These are phyloP conservation scores for Metschnikowia bowlesiae DNA, from an alignment of 805 yeast genomes.

Conservation along the genomic window DNA sequence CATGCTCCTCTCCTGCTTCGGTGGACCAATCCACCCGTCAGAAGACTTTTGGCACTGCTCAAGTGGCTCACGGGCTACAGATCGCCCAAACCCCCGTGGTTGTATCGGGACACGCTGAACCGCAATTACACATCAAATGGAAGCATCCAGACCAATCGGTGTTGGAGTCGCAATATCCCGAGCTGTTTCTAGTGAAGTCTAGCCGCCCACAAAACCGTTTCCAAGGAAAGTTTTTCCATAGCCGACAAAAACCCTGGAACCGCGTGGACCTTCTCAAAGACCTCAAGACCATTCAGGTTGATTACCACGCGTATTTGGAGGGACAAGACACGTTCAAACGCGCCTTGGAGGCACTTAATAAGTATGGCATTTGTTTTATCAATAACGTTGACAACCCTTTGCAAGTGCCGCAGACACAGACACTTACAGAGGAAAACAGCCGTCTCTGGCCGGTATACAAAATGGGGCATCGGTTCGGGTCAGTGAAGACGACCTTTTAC, in stretches of 20 bases:
- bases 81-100: constrained; percentile 35
- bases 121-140: constrained; percentile 40
- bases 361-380: constrained; percentile 54
- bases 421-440: constrained; percentile 40
- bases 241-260: constrained; percentile 39
- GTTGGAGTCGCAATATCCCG: constrained; percentile 37
- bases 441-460: constrained; percentile 35
- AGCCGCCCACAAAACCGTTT: constrained; percentile 30
- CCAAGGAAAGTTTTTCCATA: constrained; percentile 33
- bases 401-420: constrained; percentile 19
- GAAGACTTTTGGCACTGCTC: constrained; percentile 60
- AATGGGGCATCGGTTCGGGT: constrained; percentile 54
- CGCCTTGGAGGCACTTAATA: constrained; percentile 45
- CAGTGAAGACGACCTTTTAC: constrained; percentile 65
- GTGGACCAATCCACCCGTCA: constrained; percentile 56
- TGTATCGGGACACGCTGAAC: constrained; percentile 18
- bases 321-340: constrained; percentile 29
- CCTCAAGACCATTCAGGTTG: constrained; percentile 19
- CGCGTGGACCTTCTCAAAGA: constrained; percentile 22
- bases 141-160: constrained; percentile 19
- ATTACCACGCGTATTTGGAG: constrained; percentile 38
- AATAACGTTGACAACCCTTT: constrained; percentile 47
- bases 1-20: constrained; percentile 46
- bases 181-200: constrained; percentile 43
- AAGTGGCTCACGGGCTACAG: constrained; percentile 31